Percentiles rank a stretch among this genome's conserved stretches.
phyloP scores from a whole-genome alignment of 1,139 yeast species.

The Yarrowia galli region DNA sequence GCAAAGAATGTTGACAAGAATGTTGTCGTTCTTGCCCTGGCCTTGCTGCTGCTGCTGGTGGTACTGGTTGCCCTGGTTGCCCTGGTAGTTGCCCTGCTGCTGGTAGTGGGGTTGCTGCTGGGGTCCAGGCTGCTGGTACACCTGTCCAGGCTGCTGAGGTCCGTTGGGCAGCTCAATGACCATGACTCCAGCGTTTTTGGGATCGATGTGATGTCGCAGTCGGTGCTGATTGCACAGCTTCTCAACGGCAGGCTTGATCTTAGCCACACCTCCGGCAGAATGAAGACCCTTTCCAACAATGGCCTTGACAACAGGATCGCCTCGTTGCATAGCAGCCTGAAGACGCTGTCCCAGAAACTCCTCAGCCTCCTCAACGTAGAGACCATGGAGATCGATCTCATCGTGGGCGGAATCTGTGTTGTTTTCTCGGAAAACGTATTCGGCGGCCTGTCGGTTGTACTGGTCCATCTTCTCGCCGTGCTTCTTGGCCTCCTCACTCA shows the following conservation, averaged over 20 bases:
- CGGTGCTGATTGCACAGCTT: constrained; percentile 71
- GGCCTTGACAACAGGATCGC: constrained; percentile 60
- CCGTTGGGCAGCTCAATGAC: constrained; percentile 62
- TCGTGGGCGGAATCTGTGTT: constrained; percentile 82
- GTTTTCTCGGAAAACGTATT: constrained; percentile 85
- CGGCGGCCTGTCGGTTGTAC: constrained; percentile 83
- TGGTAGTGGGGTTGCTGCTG: constrained; percentile 44
- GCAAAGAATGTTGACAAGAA: constrained; percentile 43
- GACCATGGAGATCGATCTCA: constrained; percentile 93
- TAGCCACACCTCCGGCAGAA: constrained; percentile 81
- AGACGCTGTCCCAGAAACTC: constrained; percentile 77
- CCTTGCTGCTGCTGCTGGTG: constrained; percentile 47
- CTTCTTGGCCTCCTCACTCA: constrained; percentile 72
- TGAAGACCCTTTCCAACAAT: constrained; percentile 97
- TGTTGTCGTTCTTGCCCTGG: constrained; percentile 44
- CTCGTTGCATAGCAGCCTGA: constrained; percentile 65
- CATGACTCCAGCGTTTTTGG: constrained; percentile 80
- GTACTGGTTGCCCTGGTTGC: constrained; percentile 44
- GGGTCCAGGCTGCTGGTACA: constrained; percentile 45
- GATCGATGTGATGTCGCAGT: constrained; percentile 67
- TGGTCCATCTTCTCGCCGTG: constrained; percentile 68
- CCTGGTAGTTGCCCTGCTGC: constrained; percentile 42
- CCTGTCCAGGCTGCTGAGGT: constrained; percentile 43
- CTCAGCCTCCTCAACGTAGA: constrained; percentile 87
- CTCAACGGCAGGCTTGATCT: constrained; percentile 88